Evolutionary conservation across 495 filamentous ascomycete genomes (phyloP), one percentile per base, ranked within the genome.

Genomic region (Hypomontagnella monticulosa): DNA sequence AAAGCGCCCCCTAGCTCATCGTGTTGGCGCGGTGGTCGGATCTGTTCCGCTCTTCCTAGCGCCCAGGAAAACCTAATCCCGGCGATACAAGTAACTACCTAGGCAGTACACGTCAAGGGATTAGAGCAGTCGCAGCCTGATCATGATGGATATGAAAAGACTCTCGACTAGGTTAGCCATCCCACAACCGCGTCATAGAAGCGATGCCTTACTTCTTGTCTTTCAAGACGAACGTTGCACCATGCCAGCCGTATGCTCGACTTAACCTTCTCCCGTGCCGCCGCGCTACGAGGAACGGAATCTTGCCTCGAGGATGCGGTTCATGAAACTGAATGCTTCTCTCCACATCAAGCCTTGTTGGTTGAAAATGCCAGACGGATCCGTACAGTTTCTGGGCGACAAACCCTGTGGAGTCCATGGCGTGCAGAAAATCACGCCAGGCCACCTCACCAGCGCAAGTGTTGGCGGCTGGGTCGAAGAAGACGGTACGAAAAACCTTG

Each of bases 281-380:
- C 53, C 78, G 66, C 2, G 78, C 80, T 10, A 55, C 61, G 5
- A 33, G 18, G 30, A 75, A 80, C 1, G 76, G 73, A n/a, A 87
- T 77, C 72, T 85, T 86, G 2, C 71, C 69, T 9, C 53, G 66
- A 8, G 78, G 80, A 72, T 84, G 80, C 18, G 84, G 83, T 63
- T 86, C 82, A 58, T 85, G 82, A 41, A 85, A 83, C 43, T 80
- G 83, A 38, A 86, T 83, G n/a, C 76, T 80, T 0, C 79, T 55
- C 49, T 76, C 62, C 6, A 76, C 71, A 60, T 83, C 78, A 7
- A 75, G 59, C 9, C 37, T 71, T 18, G 23, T 27, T 2, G 23
- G 23, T 27, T 55, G 62, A 61, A 86, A 85, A 16, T 82, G 77
- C 84, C 84, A 86, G 4, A 82, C 77, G 4, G 78, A 82, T 1